These are phyloP conservation scores for Paraphaeosphaeria sporulosa DNA, from an alignment of 2,329 filamentous ascomycete genomes.

Conservation along the genomic window DNA sequence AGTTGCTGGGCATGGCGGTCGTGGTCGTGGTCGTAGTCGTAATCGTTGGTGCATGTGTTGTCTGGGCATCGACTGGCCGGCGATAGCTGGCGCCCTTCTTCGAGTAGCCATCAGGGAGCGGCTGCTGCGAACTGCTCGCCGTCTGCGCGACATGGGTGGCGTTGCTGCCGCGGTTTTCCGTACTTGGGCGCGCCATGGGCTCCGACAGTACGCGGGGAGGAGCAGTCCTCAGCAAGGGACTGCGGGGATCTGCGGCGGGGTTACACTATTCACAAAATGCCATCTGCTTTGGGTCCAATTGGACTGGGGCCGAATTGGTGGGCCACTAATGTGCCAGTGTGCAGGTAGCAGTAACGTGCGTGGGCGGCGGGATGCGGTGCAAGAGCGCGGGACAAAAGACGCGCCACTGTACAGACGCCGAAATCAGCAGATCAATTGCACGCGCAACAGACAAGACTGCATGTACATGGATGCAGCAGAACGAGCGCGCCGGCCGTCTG, in stretches of 20 bases:
- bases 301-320: neutral
- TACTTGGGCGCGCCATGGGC: conserved; percentile 26
- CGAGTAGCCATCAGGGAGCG: conserved; percentile 37
- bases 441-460: neutral
- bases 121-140: conserved; percentile 31
- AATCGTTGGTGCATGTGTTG: conserved; percentile 24
- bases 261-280: conserved; percentile 10
- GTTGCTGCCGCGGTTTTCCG: conserved; percentile 41
- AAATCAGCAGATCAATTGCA: conserved; percentile 5
- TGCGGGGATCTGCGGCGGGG: conserved; percentile 13
- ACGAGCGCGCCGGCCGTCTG: conserved; percentile 14
- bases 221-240: conserved; percentile 1
- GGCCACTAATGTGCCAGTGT: conserved; percentile 6
- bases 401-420: neutral
- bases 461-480: conserved; percentile 21
- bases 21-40: conserved; percentile 25
- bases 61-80: conserved; percentile 40
- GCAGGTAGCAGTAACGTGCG: conserved; percentile 1
- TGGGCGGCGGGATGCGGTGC: conserved; percentile 4
- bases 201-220: conserved; percentile 2
- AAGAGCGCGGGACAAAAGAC: conserved; percentile 4
- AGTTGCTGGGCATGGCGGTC: conserved; percentile 37
- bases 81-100: conserved; percentile 45
- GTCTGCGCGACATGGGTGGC: conserved; percentile 32
- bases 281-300: conserved; percentile 10